Percentiles rank a stretch among this genome's conserved stretches.
Evolutionary conservation across 768 basidiomycete genomes (phyloP).

Genomic region (Leccinum subgranulosum): DNA sequence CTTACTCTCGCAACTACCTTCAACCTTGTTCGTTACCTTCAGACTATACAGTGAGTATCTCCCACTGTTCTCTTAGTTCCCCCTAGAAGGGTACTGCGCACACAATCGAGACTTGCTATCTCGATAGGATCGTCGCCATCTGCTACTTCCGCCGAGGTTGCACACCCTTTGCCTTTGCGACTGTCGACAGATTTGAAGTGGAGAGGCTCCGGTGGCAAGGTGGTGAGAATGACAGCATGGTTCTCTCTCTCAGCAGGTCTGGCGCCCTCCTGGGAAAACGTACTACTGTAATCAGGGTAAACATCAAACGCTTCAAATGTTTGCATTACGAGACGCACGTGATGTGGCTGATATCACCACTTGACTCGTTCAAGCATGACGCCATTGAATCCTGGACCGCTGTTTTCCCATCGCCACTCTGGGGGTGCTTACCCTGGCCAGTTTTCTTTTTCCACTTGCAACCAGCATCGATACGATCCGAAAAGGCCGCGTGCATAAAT

Average conservation of each 20-base stretch:
- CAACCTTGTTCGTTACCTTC: no score
- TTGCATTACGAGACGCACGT: conserved; percentile 37
- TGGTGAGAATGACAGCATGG: conserved; percentile 8
- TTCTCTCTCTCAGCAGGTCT: neutral
- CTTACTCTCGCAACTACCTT: no score
- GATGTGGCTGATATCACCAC: conserved; percentile 41
- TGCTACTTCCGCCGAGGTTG: neutral
- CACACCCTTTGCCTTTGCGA: conserved; percentile 1
- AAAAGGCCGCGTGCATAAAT: conserved; percentile 48
- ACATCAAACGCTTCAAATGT: neutral
- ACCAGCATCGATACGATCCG: conserved; percentile 46
- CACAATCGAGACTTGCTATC: no score
- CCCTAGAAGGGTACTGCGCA: no score
- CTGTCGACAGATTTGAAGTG: conserved; percentile 5
- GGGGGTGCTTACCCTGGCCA: neutral
- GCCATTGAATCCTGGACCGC: neutral
- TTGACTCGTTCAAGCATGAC: conserved; percentile 2
- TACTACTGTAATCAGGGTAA: conserved; percentile 29
- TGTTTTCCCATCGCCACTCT: neutral
- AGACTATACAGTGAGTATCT: no score
- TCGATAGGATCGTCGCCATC: conserved; percentile 48
- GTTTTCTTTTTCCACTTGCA: conserved; percentile 17
- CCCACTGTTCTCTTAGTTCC: no score
- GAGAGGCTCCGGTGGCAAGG: conserved; percentile 27
- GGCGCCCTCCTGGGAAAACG: conserved; percentile 35